Base-by-base conservation (phyloP, 2,329 filamentous ascomycete genomes). In the Exutisphaerella laricina region DNA sequence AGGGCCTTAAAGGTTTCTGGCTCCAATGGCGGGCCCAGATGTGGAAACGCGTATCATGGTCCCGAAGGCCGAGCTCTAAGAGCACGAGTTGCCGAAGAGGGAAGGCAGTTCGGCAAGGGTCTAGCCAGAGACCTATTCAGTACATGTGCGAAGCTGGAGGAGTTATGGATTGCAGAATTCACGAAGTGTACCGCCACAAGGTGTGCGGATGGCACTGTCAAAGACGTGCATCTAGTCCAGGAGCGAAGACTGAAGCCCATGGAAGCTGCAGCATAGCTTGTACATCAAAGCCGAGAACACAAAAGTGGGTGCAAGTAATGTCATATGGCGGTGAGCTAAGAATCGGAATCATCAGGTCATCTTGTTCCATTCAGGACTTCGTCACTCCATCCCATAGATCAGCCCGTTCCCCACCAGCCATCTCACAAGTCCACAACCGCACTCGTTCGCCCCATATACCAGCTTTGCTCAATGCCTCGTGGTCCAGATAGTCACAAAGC, bases 401-500 rank as follows among this genome's bases (percentile, higher is more conserved):
- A n/a, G n/a, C n/a, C n/a, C n/a, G n/a, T n/a, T n/a, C n/a, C n/a
- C n/a, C n/a, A n/a, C n/a, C n/a, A n/a, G n/a, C n/a, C n/a, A n/a
- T n/a, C n/a, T n/a, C n/a, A n/a, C n/a, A n/a, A n/a, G n/a, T n/a
- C n/a, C n/a, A n/a, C n/a, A n/a, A n/a, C n/a, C 23, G 23, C 23
- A 26, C 23, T 26, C 12, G 23, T 12, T 6, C 12, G 6, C 53
- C 57, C 44, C 55, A 46, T n/a, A 59, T 12, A 5, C 57, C 57
- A 4, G 52, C 50, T 6, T 31, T 42, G 13, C 49, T 39, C 56
- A 60, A 47, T 1, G 43, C 38, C 5, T 40, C 44, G 3, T 34
- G 34, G 32, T 54, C 45, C 17, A 61, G 16, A 20, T 53, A 49
- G 12, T 39, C 28, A 25, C 55, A 57, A 5, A 61, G 33, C 42